These are phyloP conservation scores for Pyrenochaeta sp. DNA, from an alignment of 2,329 filamentous ascomycete species.

Conservation along the genomic window DNA sequence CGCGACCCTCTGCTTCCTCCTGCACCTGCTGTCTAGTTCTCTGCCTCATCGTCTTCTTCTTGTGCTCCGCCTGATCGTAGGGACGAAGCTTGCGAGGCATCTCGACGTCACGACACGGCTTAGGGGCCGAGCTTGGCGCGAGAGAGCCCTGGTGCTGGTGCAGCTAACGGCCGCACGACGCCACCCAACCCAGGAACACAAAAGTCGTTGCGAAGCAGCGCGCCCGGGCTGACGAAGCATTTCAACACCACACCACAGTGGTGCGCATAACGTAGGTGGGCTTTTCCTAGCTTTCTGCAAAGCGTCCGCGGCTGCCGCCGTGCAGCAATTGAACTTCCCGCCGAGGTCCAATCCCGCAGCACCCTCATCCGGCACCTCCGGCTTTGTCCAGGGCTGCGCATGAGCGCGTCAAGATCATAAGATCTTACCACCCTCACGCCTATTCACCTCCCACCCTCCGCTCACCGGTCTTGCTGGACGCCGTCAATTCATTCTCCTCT, in stretches of 20 bases:
- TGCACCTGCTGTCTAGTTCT: conserved; percentile 3
- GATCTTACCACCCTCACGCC: background rate
- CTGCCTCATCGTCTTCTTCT: background rate
- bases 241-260: background rate
- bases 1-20: conserved; percentile 4
- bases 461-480: conserved; percentile 8
- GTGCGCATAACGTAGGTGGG: conserved; percentile 25
- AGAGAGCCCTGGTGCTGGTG: background rate
- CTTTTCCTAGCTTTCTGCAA: conserved; percentile 11
- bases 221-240: conserved; percentile 1
- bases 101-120: conserved; percentile 10
- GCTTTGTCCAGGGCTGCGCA: conserved; percentile 19
- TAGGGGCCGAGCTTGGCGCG: background rate
- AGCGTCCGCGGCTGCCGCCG: conserved; percentile 30
- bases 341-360: background rate
- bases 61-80: background rate
- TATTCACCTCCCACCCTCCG: background rate
- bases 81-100: background rate
- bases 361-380: conserved; percentile 35
- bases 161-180: conserved; percentile 1
- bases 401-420: conserved; percentile 15
- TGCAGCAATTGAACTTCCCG: conserved; percentile 16
- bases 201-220: conserved; percentile 10
- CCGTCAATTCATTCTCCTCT: conserved; percentile 3
- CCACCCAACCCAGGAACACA: conserved; percentile 15